phyloP scores from a whole-genome alignment of 495 filamentous ascomycete species.

The Usnea hakonensis region DNA sequence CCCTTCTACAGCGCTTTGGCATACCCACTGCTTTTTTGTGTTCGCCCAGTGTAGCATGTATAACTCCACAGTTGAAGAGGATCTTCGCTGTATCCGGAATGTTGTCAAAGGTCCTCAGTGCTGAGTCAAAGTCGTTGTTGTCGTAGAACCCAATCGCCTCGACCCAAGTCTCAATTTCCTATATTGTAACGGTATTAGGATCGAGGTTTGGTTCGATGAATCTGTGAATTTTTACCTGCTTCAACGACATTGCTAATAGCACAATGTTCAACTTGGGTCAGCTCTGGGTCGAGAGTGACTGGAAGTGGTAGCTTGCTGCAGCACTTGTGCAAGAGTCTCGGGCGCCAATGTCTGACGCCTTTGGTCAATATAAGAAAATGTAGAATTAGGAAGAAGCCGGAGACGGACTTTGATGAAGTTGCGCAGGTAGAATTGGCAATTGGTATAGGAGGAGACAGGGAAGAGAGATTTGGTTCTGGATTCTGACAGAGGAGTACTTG shows the following conservation, averaged over 20 bases:
- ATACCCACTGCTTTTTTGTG: constrained; percentile 84
- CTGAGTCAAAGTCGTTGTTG: constrained; percentile 88
- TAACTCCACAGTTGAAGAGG: constrained; percentile 96
- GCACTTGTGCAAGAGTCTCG: neutral
- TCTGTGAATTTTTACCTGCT: constrained; percentile 51
- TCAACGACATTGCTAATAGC: constrained; percentile 54
- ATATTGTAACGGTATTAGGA: constrained; percentile 14
- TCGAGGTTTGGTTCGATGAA: neutral
- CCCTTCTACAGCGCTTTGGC: neutral
- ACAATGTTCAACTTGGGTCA: neutral
- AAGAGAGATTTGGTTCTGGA: neutral
- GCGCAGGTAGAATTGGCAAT: neutral
- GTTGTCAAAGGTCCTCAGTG: constrained; percentile 69
- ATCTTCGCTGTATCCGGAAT: constrained; percentile 98
- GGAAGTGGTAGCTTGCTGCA: neutral
- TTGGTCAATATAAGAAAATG: neutral
- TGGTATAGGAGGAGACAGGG: neutral
- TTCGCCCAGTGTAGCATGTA: constrained; percentile 94
- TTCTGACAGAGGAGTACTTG: neutral
- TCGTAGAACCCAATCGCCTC: constrained; percentile 86
- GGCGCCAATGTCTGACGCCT: neutral
- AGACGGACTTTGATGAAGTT: neutral
- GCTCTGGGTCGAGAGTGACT: neutral
- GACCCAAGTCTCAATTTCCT: constrained; percentile 99
- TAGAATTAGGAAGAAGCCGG: neutral